Evolutionary conservation across 495 filamentous ascomycete species (phyloP), one percentile per base, ranked within the genome.

Genomic region (Letharia lupina): DNA sequence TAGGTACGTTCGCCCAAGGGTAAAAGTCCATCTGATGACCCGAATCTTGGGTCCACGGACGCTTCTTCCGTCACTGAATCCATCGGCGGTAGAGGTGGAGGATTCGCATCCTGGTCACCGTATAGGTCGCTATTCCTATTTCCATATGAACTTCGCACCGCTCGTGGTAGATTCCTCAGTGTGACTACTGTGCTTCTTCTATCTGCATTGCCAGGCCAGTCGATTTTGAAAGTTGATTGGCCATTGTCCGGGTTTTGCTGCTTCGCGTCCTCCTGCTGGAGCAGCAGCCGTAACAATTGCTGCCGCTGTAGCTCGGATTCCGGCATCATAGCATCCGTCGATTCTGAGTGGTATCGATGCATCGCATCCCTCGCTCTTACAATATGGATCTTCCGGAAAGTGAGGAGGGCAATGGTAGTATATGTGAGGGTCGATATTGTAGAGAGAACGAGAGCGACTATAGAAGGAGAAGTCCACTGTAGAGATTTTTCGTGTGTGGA

Each of bases 281-380:
- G 65, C 5, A 73, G 67, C 11, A 73, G 63, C 8, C 69, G 67
- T 20, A 69, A 52, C 9, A 70, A 54, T 28, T 73, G 71, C 42
- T 70, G 69, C 18, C 69, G 67, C 59, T 73, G 71, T 44, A 61
- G 58, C 52, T 73, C 71, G 52, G 68, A 67, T 66, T 73, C 71
- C 4, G 67, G 67, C 61, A 73, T 62, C 16, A 71, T 68, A 52
- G 56, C 54, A 18, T 67, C 61, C 18, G 64, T 39, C 35, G 63
- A 60, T 23, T 65, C 65, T 20, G 67, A 64, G 31, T 61, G 60
- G 35, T 68, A 61, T 47, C 69, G 64, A 50, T 67, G 69, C 65
- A 71, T 67, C 16, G 60, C 67, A 60, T 73, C 71, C 15, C 71
- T 67, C 39, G 61, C 44, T 45, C 64, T 62, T n/a, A 71, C 67